Evolutionary conservation across 352 stramenopile genomes (phyloP).

Genomic region (Phytopythium kandeliae): DNA sequence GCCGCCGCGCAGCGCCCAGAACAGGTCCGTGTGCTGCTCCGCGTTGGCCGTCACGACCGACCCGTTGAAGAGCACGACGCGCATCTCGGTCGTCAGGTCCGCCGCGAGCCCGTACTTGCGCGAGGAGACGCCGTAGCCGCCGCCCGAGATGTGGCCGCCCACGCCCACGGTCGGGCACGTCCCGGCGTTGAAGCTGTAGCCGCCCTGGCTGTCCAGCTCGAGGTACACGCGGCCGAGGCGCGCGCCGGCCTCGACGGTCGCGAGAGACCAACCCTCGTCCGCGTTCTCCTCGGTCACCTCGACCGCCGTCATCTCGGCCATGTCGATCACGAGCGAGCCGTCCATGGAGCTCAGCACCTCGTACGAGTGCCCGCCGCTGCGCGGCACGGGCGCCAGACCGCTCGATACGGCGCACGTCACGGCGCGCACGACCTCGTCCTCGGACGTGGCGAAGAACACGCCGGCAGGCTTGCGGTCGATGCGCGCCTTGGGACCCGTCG

Average conservation of each 20-base stretch:
- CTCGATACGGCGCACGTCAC: constrained; percentile 30
- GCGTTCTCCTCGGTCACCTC: constrained; percentile 22
- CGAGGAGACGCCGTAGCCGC: constrained; percentile 42
- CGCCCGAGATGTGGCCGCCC: constrained; percentile 43
- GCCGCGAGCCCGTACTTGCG: constrained; percentile 45
- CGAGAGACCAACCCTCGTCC: constrained; percentile 23
- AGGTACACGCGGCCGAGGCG: constrained; percentile 42
- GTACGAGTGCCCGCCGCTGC: constrained; percentile 49
- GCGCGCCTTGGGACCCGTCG: constrained; percentile 41
- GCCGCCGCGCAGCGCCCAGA: constrained; percentile 42
- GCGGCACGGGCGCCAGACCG: constrained; percentile 30
- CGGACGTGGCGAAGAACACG: constrained; percentile 38
- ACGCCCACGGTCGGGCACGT: constrained; percentile 49
- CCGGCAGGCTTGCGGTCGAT: constrained; percentile 35
- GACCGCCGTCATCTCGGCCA: constrained; percentile 47
- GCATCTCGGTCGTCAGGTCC: constrained; percentile 36
- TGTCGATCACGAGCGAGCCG: constrained; percentile 47
- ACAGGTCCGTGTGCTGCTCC: constrained; percentile 34
- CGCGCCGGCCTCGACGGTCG: constrained; percentile 32
- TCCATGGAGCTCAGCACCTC: constrained; percentile 55
- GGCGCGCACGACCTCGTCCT: constrained; percentile 36
- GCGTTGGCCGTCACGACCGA: constrained; percentile 32
- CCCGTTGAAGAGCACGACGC: constrained; percentile 37
- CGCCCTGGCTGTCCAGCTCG: constrained; percentile 29
- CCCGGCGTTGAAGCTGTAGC: constrained; percentile 53